Conservation (phyloP, 345 rosid species). For the Hibiscus trionum region DNA sequence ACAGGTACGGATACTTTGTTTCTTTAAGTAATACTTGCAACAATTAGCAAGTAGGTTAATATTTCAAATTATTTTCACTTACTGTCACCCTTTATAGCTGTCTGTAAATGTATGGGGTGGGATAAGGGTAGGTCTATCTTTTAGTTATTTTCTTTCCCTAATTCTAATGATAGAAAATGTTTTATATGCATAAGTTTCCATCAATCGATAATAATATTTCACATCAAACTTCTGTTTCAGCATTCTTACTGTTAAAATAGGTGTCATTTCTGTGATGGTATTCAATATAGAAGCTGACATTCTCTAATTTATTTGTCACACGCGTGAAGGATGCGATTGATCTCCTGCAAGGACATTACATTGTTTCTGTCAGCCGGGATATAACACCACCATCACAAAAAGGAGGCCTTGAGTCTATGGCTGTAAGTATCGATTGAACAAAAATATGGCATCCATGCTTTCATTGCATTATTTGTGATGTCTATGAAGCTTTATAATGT, state of each 20-base stretch:
- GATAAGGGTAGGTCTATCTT: not conserved
- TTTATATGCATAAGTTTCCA: not conserved
- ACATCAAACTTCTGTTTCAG: not conserved
- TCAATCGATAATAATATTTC: not conserved
- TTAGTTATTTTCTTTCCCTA: not conserved
- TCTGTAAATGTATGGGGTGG: not conserved
- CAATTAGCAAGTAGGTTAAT: not conserved
- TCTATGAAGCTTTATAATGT: not conserved
- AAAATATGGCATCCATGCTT: not conserved
- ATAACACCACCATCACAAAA: constrained; percentile 47
- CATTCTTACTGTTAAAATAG: not conserved
- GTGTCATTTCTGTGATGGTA: not conserved
- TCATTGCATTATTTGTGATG: not conserved
- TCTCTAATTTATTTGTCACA: not conserved
- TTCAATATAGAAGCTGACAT: not conserved
- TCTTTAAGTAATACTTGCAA: not conserved
- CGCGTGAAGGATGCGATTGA: constrained; percentile 66
- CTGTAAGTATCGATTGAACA: constrained; percentile 47
- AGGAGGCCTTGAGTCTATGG: constrained; percentile 62
- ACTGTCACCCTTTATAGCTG: not conserved
- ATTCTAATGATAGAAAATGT: not conserved
- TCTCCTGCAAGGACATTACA: constrained; percentile 84
- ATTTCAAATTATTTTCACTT: not conserved
- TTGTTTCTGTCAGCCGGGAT: constrained; percentile 72
- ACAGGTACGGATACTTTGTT: constrained; percentile 43